Evolutionary conservation across 805 yeast species (phyloP).

Genomic region (Debaryomyces prosopidis): DNA sequence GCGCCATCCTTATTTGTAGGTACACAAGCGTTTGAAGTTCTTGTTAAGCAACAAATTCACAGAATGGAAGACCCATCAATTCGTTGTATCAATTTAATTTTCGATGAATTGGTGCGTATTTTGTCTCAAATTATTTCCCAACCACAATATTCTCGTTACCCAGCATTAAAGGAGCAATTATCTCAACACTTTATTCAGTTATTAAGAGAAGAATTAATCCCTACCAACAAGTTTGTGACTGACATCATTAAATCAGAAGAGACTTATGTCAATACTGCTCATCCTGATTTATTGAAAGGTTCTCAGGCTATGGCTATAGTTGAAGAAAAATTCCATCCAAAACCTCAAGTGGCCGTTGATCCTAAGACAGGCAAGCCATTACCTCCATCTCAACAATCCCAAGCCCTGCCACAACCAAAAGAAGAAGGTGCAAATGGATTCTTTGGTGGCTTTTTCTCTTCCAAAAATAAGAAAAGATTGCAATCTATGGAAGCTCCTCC

Average conservation of each 20-base stretch:
- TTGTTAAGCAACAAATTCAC: conserved; percentile 89
- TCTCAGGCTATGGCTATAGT: conserved; percentile 93
- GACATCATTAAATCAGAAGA: conserved; percentile 88
- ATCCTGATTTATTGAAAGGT: conserved; percentile 93
- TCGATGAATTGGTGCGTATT: conserved; percentile 92
- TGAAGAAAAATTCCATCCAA: conserved; percentile 79
- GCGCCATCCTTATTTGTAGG: conserved; percentile 96
- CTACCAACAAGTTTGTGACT: conserved; percentile 81
- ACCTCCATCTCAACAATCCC: conserved; percentile 42
- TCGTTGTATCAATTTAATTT: conserved; percentile 85
- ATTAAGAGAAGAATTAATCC: conserved; percentile 74
- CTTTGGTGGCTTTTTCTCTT: conserved; percentile 92
- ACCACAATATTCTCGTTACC: conserved; percentile 85
- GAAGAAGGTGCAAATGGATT: conserved; percentile 71
- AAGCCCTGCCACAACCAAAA: conserved; percentile 28
- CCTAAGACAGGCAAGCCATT: conserved; percentile 88
- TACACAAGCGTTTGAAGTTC: conserved; percentile 93
- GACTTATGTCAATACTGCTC: conserved; percentile 95
- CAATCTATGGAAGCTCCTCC: conserved; percentile 99
- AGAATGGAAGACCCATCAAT: conserved; percentile 93
- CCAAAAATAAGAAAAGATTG: conserved; percentile 89
- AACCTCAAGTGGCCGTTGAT: conserved; percentile 74
- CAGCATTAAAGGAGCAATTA: conserved; percentile 84
- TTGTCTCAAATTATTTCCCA: conserved; percentile 79
- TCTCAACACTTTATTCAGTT: conserved; percentile 77